A percentile compares a stretch with the other conserved stretches of the same genome.
These are phyloP conservation scores for Clonostachys sp. DNA, from an alignment of 2,329 filamentous ascomycete genomes.

Conservation along the genomic window DNA sequence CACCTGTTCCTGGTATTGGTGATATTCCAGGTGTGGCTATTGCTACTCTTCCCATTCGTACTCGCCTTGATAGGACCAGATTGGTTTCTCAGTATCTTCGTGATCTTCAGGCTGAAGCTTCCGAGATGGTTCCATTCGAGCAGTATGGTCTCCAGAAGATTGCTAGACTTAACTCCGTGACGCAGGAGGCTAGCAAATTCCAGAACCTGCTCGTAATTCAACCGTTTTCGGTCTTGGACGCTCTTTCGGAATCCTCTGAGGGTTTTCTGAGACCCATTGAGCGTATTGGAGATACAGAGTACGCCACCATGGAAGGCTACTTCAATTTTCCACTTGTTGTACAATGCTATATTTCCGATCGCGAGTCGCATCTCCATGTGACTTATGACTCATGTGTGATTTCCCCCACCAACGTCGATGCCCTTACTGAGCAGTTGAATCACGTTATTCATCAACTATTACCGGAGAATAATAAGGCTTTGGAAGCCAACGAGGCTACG, in stretches of 20 bases:
- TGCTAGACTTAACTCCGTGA: slow-evolving; percentile 5
- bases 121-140: slow-evolving; percentile 11
- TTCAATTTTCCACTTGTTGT: slow-evolving; percentile 2
- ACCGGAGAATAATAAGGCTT: neutral
- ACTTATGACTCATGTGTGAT: neutral
- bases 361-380: neutral
- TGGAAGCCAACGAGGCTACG: neutral
- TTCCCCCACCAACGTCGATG: neutral
- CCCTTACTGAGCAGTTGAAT: neutral
- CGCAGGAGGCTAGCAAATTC: slow-evolving; percentile 10
- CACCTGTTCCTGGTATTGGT: slow-evolving; percentile 11
- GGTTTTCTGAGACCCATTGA: neutral
- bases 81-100: slow-evolving; percentile 6
- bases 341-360: neutral
- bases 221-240: slow-evolving; percentile 1
- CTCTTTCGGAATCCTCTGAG: neutral
- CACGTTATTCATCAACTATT: neutral
- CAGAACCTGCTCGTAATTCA: slow-evolving; percentile 10
- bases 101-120: slow-evolving; percentile 6
- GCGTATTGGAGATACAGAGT: neutral
- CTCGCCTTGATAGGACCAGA: slow-evolving; percentile 1
- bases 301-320: neutral
- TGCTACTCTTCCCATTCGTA: slow-evolving; percentile 7
- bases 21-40: slow-evolving; percentile 8
- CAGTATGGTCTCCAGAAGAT: slow-evolving; percentile 16